Conservation (phyloP, 805 yeast genomes). For the Saturnispora dispora region DNA sequence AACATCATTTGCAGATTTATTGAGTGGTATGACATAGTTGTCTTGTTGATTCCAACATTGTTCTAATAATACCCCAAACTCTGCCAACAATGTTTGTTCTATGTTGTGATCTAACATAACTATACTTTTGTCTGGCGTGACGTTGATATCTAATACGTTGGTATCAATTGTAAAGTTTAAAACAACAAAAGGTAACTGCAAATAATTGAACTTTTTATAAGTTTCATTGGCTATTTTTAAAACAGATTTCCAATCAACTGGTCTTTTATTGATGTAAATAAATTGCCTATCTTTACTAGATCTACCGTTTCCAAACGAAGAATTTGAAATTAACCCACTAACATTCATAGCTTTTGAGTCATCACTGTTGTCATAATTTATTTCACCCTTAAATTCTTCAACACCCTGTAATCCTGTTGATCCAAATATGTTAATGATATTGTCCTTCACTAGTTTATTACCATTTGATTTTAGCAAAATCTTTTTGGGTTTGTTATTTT, state of each 20-base stretch:
- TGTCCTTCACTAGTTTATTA: conserved; percentile 38
- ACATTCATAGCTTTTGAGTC: conserved; percentile 30
- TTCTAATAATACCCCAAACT: conserved; percentile 41
- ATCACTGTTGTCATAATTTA: conserved; percentile 28
- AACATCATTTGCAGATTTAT: conserved; percentile 2
- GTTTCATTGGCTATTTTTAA: conserved; percentile 59
- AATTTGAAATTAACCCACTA: conserved; percentile 62
- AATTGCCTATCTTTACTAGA: conserved; percentile 67
- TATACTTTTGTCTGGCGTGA: conserved; percentile 83
- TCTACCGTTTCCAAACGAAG: conserved; percentile 73
- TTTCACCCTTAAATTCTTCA: conserved; percentile 35
- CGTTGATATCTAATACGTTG: conserved; percentile 63
- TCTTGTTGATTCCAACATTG: conserved; percentile 30
- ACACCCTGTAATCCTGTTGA: conserved; percentile 53
- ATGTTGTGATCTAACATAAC: conserved; percentile 47
- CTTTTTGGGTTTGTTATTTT: conserved; percentile 38
- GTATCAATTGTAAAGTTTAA: conserved; percentile 50
- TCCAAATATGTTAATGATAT: conserved; percentile 64
- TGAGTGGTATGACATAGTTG: conserved; percentile 9
- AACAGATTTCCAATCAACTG: conserved; percentile 50
- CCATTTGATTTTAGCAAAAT: conserved; percentile 55
- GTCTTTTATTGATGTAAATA: conserved; percentile 66
- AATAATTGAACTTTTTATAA: conserved; percentile 60
- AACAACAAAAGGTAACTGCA: conserved; percentile 65
- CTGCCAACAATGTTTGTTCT: conserved; percentile 52